Evolutionary conservation across 352 stramenopile species (phyloP), one percentile per base, ranked within the genome.

Genomic region (Pythium folliculosum): DNA sequence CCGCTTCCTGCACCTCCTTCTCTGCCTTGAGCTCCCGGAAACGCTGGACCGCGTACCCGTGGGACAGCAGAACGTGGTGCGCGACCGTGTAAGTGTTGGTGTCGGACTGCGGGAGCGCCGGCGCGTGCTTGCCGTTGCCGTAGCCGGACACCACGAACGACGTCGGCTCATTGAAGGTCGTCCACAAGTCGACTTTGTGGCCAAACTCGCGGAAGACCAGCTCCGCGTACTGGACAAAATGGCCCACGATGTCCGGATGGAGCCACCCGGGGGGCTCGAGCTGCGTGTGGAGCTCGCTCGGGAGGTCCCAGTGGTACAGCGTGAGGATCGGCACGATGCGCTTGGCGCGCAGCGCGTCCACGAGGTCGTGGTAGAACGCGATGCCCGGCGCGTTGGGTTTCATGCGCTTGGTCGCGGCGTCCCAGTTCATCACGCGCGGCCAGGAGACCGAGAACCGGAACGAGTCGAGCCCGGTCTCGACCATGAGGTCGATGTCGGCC

Each of bases 261-360:
- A 93, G 59, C 79, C 80, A 93, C 1, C 94, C 94, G 37, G 81
- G 81, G 10, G 80, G 80, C 22, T 63, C 58, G 43, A 94, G 89
- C 21, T 89, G 73, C 13, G 89, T 82, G 67, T 98, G 77, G 8
- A 99, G 70, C 37, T 77, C 72, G 38, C 94, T 78, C 9, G 96
- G 96, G 10, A 99, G 67, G 76, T 99, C 96, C 95, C 95, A 99
- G 78, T 99, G 96, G 71, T 98, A 99, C 17, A 99, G 71, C 8
- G 95, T 98, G 23, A 98, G 69, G 47, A 96, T 88, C n/a, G 96
- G 94, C 50, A 85, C 76, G 58, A 99, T 97, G 57, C 81, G 76
- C 45, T 82, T 77, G 3, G 58, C 70, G 7, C 84, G 49, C 6
- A 99, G 74, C n/a, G 80, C 76, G 71, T 98, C 86, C 55, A 98